Percentiles rank a stretch among this genome's conserved stretches.
Conservation (phyloP, 495 filamentous ascomycete genomes). For the Thermochaetoides thermophila region DNA sequence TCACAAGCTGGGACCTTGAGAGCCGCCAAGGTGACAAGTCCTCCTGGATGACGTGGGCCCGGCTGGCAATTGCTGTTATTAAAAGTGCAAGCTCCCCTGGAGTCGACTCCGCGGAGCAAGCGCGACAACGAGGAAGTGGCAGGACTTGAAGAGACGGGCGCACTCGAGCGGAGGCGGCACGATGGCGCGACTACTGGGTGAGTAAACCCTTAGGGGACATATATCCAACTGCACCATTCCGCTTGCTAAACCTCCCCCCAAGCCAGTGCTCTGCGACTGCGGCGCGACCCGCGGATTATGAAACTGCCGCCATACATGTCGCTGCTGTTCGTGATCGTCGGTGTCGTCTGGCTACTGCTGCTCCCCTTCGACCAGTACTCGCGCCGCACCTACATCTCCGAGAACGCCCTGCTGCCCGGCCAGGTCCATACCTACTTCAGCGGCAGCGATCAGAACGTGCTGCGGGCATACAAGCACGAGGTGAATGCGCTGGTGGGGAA, state of each 20-base stretch:
- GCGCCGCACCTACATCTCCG: constrained; percentile 86
- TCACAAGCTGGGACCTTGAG: no score
- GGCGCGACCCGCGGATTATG: constrained; percentile 53
- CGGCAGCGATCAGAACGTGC: constrained; percentile 88
- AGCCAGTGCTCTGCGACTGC: constrained; percentile 38
- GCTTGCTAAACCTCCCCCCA: no score
- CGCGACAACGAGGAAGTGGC: background rate
- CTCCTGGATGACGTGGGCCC: no score
- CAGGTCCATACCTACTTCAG: constrained; percentile 97
- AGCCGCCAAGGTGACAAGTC: no score
- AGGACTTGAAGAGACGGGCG: constrained; percentile 1
- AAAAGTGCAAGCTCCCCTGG: constrained; percentile 7
- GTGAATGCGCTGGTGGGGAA: constrained; percentile 45
- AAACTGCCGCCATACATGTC: constrained; percentile 73
- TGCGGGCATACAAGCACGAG: constrained; percentile 83
- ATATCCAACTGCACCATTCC: constrained; percentile 2
- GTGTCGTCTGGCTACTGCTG: constrained; percentile 81
- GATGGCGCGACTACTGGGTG: constrained; percentile 23
- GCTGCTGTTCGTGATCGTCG: constrained; percentile 71
- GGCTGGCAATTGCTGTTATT: no score
- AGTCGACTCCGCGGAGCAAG: background rate
- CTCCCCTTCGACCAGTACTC: constrained; percentile 91
- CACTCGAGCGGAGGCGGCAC: constrained; percentile 19
- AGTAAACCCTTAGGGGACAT: background rate
- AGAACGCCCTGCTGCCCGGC: constrained; percentile 89